Base-by-base conservation (phyloP, 495 filamentous ascomycete genomes). In the Aspergillus mulundensis region DNA sequence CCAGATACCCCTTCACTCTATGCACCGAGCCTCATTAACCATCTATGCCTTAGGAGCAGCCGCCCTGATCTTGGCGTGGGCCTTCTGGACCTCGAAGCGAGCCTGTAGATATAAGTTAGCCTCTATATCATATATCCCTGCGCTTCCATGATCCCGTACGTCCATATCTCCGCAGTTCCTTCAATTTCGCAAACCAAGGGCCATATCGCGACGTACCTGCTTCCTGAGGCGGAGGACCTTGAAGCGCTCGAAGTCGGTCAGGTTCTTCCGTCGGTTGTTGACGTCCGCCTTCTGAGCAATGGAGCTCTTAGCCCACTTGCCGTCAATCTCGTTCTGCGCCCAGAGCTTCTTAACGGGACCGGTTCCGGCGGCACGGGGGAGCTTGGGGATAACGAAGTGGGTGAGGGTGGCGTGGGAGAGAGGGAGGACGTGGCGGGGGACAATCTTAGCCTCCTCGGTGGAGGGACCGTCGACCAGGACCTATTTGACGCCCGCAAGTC, bases 201-300 rank as follows among this genome's bases (percentile, higher is more conserved):
- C 18, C 44, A 56, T 49, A 18, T 57, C 54, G 44, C 60, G 50
- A 79, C 84, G 59, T 77, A 87, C 84, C 88, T 97, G 92, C 86
- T 97, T 97, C 85, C 87, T 91, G 78, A 97, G 81, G 73, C 90
- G 82, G 83, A 97, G 82, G 63, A 97, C 92, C 86, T 97, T 97
- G 89, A 97, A 99, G 69, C 94, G 87, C 83, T 99, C 95, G 73
- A 99, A 97, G 82, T 99, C 95, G 79, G 83, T 93, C 59, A 99
- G 81, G 65, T 86, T 85, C 77, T 84, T 86, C 80, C 95, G 86
- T 81, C 90, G 90, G 80, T 90, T 83, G 64, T 80, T 80, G 75
- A 85, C 81, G 61, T 83, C 83, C 70, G 87, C 84, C 81, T 87
- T 89, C 90, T 97, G 91, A 62, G 93, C 91, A 84, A 87, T 95